Conservation (phyloP, 2,329 filamentous ascomycete species). For the Neophaeococcomyces mojaviensis region DNA sequence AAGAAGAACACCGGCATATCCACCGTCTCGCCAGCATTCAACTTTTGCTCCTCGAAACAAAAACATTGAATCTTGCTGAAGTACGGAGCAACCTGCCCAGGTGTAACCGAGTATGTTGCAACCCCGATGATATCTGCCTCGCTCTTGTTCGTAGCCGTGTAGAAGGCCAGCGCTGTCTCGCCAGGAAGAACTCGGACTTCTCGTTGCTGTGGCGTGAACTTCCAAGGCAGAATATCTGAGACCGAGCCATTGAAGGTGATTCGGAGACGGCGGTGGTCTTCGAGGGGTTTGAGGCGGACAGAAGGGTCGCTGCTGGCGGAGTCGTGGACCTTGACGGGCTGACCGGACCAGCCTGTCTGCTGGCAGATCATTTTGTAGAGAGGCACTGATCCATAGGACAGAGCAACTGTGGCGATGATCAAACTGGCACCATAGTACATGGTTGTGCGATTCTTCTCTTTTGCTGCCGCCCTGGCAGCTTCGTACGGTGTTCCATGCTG, state of each 20-base stretch:
- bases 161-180: constrained; percentile 94
- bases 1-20: constrained; percentile 99
- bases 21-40: constrained; percentile 92
- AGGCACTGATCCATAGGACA: constrained; percentile 59
- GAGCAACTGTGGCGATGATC: constrained; percentile 55
- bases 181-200: constrained; percentile 92
- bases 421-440: constrained; percentile 55
- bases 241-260: constrained; percentile 96
- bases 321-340: constrained; percentile 74
- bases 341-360: constrained; percentile 71
- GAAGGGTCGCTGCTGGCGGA: constrained; percentile 58
- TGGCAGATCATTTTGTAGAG: constrained; percentile 59
- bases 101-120: constrained; percentile 94
- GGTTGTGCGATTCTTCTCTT: constrained; percentile 20
- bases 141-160: constrained; percentile 88
- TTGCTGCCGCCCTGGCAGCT: constrained; percentile 17
- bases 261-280: constrained; percentile 71
- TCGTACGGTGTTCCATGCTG: constrained; percentile 9
- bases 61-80: constrained; percentile 99
- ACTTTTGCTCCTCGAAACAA: constrained; percentile 92
- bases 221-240: constrained; percentile 93
- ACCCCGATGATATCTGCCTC: constrained; percentile 94
- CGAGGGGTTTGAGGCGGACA: constrained; percentile 71
- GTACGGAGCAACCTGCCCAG: constrained; percentile 89
- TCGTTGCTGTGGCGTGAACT: constrained; percentile 91